A percentile compares a stretch with the other conserved stretches of the same genome.
These are phyloP conservation scores for Alternaria viburni DNA, from an alignment of 2,329 filamentous ascomycete genomes.

Conservation along the genomic window DNA sequence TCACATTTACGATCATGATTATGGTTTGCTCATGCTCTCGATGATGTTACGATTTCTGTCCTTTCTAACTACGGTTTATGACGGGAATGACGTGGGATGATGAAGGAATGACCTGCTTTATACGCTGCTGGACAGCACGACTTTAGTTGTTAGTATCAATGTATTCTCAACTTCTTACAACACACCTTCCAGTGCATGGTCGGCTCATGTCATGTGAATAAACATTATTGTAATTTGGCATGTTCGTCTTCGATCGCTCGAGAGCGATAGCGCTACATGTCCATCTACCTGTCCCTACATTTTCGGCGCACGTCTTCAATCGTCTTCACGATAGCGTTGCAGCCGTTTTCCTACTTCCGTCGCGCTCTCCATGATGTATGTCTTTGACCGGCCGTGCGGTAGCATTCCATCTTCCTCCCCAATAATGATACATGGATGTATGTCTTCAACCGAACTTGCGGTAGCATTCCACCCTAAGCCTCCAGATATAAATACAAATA, in stretches of 20 bases:
- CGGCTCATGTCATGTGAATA: neutral
- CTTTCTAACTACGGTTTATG: neutral
- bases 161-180: neutral
- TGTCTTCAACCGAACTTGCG: constrained; percentile 34
- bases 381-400: constrained; percentile 32
- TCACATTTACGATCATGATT: neutral
- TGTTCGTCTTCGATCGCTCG: constrained; percentile 9
- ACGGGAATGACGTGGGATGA: neutral
- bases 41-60: neutral
- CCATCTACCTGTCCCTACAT: neutral
- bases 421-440: constrained; percentile 14
- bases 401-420: constrained; percentile 24
- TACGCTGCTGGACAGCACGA: constrained; percentile 8
- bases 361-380: constrained; percentile 17
- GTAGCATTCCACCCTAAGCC: constrained; percentile 31
- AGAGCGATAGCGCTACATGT: constrained; percentile 9
- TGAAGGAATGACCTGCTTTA: neutral
- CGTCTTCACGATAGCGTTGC: constrained; percentile 19
- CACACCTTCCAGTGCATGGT: neutral
- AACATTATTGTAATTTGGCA: constrained; percentile 6
- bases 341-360: neutral
- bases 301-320: constrained; percentile 21
- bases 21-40: neutral
- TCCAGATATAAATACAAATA: neutral
- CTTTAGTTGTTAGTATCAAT: neutral